Evolutionary conservation across 805 yeast genomes (phyloP), one percentile per base, ranked within the genome.

Genomic region (Kazachstania kunashirensis): DNA sequence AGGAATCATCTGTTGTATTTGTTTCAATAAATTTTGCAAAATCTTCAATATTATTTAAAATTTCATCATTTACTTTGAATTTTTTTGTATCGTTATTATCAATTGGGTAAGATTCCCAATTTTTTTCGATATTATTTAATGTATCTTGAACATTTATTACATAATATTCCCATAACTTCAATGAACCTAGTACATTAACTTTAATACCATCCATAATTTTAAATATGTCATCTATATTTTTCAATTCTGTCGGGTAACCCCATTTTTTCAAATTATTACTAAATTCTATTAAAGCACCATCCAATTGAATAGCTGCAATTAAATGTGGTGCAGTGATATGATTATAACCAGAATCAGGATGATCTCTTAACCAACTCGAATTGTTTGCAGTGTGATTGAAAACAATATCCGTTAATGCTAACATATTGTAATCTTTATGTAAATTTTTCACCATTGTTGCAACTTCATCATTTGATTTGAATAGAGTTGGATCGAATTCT

Each of bases 361-460:
- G 86, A 2, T 78, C 81, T 29, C 72, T 62, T 24, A 92, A 60
- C 98, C 98, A 89, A 0, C 51, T 59, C 0, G 97, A 85, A 59
- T 89, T 84, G 54, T 84, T 71, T 2, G 97, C 96, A 0, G 97
- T 89, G 54, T 89, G 98, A 56, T 89, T 89, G 69, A 86, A 78
- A 2, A 89, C 97, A 21, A 92, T 79, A 59, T 89, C 98, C 1
- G 96, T 84, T 63, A 89, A 65, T 0, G 95, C 70, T 29, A 89
- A 65, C 41, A 89, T 68, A 5, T 73, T 73, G 47, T 79, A 67
- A 18, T 78, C 62, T 15, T 62, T 47, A 46, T 76, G 75, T 50
- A 81, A 60, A 6, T 55, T 48, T 1, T 57, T 36, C 4, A 82
- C 71, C 53, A 83, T 65, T 4, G 52, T 35, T 14, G 53, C 52